These are phyloP conservation scores for Clarireedia hainanense DNA, from an alignment of 2,329 filamentous ascomycete genomes.

Conservation along the genomic window DNA sequence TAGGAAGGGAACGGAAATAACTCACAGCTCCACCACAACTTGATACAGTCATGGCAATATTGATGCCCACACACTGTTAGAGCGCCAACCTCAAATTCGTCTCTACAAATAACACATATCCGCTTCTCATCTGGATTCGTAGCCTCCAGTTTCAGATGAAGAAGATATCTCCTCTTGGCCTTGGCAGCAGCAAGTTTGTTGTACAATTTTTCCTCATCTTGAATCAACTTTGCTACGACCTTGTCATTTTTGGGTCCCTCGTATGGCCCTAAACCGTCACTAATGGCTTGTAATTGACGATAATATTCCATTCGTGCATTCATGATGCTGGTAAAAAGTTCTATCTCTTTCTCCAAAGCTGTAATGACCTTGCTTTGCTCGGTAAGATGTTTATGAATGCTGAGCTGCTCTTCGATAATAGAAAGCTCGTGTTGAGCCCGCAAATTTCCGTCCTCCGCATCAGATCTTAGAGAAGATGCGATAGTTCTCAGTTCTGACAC, in stretches of 20 bases:
- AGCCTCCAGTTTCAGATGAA: conserved; percentile 28
- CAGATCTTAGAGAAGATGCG: conserved; percentile 49
- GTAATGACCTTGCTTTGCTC: conserved; percentile 43
- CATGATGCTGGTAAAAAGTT: conserved; percentile 69
- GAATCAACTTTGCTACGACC: conserved; percentile 38
- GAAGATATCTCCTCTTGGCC: conserved; percentile 68
- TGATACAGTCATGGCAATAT: conserved; percentile 85
- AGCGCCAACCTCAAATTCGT: conserved; percentile 66
- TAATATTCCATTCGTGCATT: conserved; percentile 87
- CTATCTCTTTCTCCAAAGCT: conserved; percentile 60
- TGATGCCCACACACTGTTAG: conserved; percentile 85
- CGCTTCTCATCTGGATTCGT: conserved; percentile 55
- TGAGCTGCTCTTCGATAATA: conserved; percentile 57
- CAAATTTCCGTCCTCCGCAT: conserved; percentile 43
- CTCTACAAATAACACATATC: conserved; percentile 82
- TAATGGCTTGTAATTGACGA: conserved; percentile 81
- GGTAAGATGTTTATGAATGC: conserved; percentile 43
- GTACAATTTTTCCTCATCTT: conserved; percentile 50
- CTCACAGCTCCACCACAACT: conserved; percentile 55
- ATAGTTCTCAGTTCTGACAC: conserved; percentile 63
- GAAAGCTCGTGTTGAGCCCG: conserved; percentile 55
- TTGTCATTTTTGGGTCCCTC: conserved; percentile 40
- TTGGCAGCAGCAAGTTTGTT: conserved; percentile 54
- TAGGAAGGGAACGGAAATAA: neutral
- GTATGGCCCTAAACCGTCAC: conserved; percentile 73